Percentiles rank a stretch among this genome's conserved stretches.
phyloP scores from a whole-genome alignment of 2,329 filamentous ascomycete genomes.

The Pseudopyrenochaeta lycopersici region DNA sequence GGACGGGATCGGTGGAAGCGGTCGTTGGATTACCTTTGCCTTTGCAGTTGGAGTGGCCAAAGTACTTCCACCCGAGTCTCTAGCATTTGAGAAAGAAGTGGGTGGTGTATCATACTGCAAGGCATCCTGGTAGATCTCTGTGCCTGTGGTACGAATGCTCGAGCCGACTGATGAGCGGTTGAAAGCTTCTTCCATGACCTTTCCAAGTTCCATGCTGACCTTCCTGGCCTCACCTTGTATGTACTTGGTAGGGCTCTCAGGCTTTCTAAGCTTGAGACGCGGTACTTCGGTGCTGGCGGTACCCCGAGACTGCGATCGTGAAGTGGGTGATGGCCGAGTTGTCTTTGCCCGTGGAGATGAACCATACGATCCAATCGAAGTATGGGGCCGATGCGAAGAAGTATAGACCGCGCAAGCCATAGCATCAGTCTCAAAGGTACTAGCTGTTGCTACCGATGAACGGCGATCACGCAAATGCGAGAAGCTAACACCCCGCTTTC shows the following conservation, averaged over 20 bases:
- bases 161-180: conserved; percentile 70
- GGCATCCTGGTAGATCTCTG: conserved; percentile 23
- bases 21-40: conserved; percentile 49
- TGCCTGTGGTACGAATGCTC: conserved; percentile 54
- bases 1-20: conserved; percentile 55
- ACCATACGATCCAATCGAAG: conserved; percentile 31
- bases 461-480: conserved; percentile 59
- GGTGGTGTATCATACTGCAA: conserved; percentile 62
- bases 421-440: conserved; percentile 40
- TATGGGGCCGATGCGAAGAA: conserved; percentile 32
- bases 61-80: conserved; percentile 44
- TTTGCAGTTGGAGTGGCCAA: conserved; percentile 37
- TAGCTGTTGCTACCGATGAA: conserved; percentile 53
- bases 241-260: conserved; percentile 58
- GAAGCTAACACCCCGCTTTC: conserved; percentile 72
- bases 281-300: conserved; percentile 34
- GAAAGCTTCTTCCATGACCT: conserved; percentile 93
- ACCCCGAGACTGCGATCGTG: conserved; percentile 39
- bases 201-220: conserved; percentile 84
- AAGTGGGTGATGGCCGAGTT: conserved; percentile 31
- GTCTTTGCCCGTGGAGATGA: conserved; percentile 31
- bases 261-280: conserved; percentile 47
- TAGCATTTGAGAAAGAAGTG: conserved; percentile 56
- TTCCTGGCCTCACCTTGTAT: conserved; percentile 83
- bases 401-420: conserved; percentile 42